Base-by-base conservation (phyloP, 2,329 filamentous ascomycete genomes). In the Alternaria gansuensis region DNA sequence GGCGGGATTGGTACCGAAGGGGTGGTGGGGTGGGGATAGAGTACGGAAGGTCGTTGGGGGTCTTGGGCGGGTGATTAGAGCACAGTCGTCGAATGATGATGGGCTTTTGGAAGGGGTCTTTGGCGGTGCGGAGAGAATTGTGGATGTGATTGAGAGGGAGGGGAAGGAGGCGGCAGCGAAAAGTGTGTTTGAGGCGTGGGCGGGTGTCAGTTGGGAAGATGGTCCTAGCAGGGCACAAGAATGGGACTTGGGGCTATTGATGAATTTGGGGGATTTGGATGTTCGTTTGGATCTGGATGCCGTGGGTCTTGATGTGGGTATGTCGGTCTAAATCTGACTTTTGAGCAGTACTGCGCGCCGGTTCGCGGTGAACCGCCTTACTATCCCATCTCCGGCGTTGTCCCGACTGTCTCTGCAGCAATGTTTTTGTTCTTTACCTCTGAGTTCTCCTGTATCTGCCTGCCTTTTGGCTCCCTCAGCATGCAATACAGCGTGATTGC, bases 401-500 rank as follows among this genome's bases (percentile, higher is more conserved):
- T 44, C 2, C 39, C 39, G 1, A 31, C 29, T 13, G 40, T 53
- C 31, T 45, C 29, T 24, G 23, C 23, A 6, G 39, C 14, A 11
- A 7, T 31, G 7, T 4, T 44, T 6, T 36, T 53, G 3, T 43
- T 44, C 13, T 23, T 31, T n/a, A 11, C 53, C 14, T 26, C 28
- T 8, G 8, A n/a, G 1, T 10, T 17, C 3, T 29, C 53, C 1
- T 21, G 11, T 21, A 3, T 23, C 24, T 26, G 14, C 14, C 21
- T 39, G 10, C 31, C 33, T 41, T 44, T 62, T 39, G 79, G 79
- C 58, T 79, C 74, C 56, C 80, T 73, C 48, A 79, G 69, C 80
- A 82, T 82, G 62, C 80, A 82, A 69, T 77, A 82, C 51, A 82
- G 60, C 68, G 67, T 80, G 39, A 82, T 77, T 23, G 67, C 77